A percentile compares a stretch with the other conserved stretches of the same genome.
Evolutionary conservation across 768 basidiomycete genomes (phyloP).

Genomic region (Kwoniella bestiolae): DNA sequence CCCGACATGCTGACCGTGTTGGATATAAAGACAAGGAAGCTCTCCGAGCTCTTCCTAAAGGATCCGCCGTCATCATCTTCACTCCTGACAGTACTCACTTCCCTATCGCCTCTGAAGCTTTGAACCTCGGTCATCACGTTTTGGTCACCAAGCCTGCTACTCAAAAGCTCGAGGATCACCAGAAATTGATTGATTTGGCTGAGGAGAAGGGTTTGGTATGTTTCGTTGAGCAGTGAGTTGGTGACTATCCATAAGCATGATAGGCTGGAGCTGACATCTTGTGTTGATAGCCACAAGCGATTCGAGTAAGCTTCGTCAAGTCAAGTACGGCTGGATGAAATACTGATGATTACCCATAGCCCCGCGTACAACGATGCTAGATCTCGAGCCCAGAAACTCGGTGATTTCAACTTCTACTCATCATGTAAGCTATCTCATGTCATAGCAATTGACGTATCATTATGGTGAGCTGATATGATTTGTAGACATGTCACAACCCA

Average conservation of each 20-base stretch:
- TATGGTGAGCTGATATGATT: constrained; percentile 1
- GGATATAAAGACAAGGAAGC: constrained; percentile 34
- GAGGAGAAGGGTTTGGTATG: constrained; percentile 79
- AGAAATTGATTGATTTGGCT: constrained; percentile 74
- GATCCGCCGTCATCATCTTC: constrained; percentile 90
- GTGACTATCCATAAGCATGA: no score
- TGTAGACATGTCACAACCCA: constrained; percentile 90
- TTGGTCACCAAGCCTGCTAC: constrained; percentile 93
- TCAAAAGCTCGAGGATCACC: constrained; percentile 80
- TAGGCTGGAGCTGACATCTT: no score
- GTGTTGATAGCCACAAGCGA: constrained; percentile 53
- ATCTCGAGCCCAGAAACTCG: constrained; percentile 68
- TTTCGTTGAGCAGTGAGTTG: constrained; percentile 82
- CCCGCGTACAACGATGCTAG: constrained; percentile 91
- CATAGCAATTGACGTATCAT: no score
- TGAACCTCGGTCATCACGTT: constrained; percentile 82
- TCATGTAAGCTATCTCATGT: constrained; percentile 62
- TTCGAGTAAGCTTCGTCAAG: constrained; percentile 60
- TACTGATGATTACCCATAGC: constrained; percentile 22
- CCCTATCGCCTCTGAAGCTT: constrained; percentile 81
- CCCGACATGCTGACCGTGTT: background rate
- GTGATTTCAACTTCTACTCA: constrained; percentile 93
- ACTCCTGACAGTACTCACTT: constrained; percentile 92
- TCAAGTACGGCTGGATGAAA: background rate
- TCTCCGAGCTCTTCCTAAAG: constrained; percentile 74